Evolutionary conservation across 2,329 filamentous ascomycete species (phyloP), one percentile per base, ranked within the genome.

Genomic region (Nemania sp.): DNA sequence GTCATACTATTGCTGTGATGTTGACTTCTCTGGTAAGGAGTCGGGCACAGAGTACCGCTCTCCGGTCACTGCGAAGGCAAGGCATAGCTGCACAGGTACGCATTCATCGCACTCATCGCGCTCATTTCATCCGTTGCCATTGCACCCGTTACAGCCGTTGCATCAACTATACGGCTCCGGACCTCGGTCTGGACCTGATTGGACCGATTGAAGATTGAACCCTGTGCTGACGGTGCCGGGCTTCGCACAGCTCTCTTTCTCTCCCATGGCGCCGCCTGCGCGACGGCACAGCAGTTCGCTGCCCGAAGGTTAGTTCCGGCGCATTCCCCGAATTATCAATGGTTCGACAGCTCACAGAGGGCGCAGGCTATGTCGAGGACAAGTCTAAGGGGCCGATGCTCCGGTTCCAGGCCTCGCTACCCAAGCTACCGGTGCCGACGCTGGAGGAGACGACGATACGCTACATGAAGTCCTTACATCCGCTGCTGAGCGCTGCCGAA

Each of bases 381-480:
- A 80, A 80, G 66, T 85, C 84, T 66, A 92, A 91, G 71, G 89
- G 89, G 49, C 78, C 84, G 41, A 94, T 90, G 88, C 80, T 94
- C 64, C 84, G 90, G 64, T 95, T 89, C 72, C 89, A 95, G 71
- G 89, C 92, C 31, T 93, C 89, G n/a, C 82, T 95, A 26, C 90
- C 90, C 39, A 81, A 80, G 31, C 80, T 95, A 23, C 90, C 90
- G 12, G 88, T 94, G 3, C 90, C 90, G 9, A 86, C 88, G 1
- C 86, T 95, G 63, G 85, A 93, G 69, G 90, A 94, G 76, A 94
- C 90, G 6, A 83, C 89, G 31, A 80, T 83, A 59, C 86, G 89
- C 60, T 95, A 95, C 72, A 78, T 94, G 65, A 91, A 91, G 76
- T 86, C 86, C 31, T 80, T 95, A 44, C 85, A 89, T 69, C 88